phyloP scores from a whole-genome alignment of 768 basidiomycete genomes.

The Omphalotus guepiniiformis region DNA sequence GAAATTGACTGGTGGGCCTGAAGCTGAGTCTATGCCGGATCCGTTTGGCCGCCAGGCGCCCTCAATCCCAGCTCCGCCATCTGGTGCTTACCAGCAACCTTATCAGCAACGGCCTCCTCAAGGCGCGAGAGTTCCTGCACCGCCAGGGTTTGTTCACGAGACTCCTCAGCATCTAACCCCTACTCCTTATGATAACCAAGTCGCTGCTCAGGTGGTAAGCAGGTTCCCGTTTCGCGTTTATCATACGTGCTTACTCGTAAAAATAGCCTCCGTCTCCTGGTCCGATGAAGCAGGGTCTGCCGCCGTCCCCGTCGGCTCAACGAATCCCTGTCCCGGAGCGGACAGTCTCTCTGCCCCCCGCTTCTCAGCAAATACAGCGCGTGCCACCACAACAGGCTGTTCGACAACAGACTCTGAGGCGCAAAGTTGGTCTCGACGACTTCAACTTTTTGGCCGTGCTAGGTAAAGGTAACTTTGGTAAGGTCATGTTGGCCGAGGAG shows the following conservation, averaged over 20 bases:
- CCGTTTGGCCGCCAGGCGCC: constrained; percentile 34
- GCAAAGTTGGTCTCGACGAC: constrained; percentile 95
- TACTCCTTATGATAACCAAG: constrained; percentile 27
- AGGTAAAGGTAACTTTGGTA: constrained; percentile 99
- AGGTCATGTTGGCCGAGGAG: constrained; percentile 99
- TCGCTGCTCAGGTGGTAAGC: constrained; percentile 25
- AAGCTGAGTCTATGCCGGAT: constrained; percentile 30
- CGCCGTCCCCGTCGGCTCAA: constrained; percentile 14
- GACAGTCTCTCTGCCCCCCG: constrained; percentile 12
- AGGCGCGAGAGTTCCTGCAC: constrained; percentile 37
- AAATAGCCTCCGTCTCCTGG: constrained; percentile 16
- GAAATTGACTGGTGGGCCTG: constrained; percentile 37
- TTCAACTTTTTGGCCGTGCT: constrained; percentile 99
- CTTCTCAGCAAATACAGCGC: constrained; percentile 21
- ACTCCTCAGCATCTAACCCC: constrained; percentile 23
- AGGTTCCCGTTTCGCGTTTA: background rate
- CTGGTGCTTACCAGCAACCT: constrained; percentile 40
- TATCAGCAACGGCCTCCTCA: constrained; percentile 30
- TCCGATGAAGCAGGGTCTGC: constrained; percentile 16
- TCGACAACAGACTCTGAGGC: constrained; percentile 50
- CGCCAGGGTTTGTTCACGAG: constrained; percentile 44
- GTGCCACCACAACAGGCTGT: constrained; percentile 26
- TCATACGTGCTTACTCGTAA: constrained; percentile 13
- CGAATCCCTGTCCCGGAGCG: constrained; percentile 7
- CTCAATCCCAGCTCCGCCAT: constrained; percentile 21